Evolutionary conservation across 140 eudicot genomes (phyloP), one percentile per base, ranked within the genome.

Genomic region (Oenanthe javanica): DNA sequence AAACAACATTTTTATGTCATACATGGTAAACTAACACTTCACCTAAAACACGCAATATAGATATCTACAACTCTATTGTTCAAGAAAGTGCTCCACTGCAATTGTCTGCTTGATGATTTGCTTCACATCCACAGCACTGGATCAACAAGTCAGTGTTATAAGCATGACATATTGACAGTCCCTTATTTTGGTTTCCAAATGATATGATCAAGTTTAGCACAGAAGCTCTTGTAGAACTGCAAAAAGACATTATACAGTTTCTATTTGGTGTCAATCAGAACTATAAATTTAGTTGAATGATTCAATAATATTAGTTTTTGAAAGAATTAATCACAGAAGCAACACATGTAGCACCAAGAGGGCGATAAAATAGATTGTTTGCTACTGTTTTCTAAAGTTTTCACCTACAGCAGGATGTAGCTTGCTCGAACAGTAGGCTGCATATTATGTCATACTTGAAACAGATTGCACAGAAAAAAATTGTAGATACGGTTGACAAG

Each of bases 171-270:
- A 79, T 69, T 81, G 15, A 86, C 82, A 80, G 77, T 66, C 9
- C 92, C 88, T 75, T 90, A 94, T 82, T 84, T 85, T 15, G 97
- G 89, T 83, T 86, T 92, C 98, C 96, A 94, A 75, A 94, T 94
- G 49, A 94, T 83, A 75, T 90, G 87, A 55, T 89, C 92, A 64
- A 94, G 86, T 70, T 81, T 90, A 27, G 86, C 74, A 66, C 96
- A 92, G 59, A 94, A 90, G 82, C 82, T 89, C 87, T 94, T 94
- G 91, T 94, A 94, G 66, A 94, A 94, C 98, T 94, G 93, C 86
- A 88, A 25, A 25, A 45, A 71, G 71, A 78, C n/a, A 45, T 10
- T 16, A 9, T 48, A 40, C 6, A 71, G n/a, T 5, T 71, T 13
- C 25, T n/a, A 14, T 45, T 77, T 36, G 38, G 70, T 25, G 15